Conservation (phyloP, 306 rosid genomes). For the Lagenaria siceraria region DNA sequence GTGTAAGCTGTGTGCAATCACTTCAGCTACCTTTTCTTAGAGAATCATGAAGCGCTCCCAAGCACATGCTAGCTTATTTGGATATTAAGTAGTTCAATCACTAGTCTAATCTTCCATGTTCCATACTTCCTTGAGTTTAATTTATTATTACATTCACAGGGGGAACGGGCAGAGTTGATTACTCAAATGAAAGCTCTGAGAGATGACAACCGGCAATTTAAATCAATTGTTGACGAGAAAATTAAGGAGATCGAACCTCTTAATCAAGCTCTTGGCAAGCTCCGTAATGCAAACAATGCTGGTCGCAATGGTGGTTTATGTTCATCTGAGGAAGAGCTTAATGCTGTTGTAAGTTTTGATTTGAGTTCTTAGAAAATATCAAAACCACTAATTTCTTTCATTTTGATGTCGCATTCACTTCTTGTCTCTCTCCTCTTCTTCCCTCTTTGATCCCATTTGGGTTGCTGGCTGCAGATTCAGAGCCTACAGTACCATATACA, state of each 20-base stretch:
- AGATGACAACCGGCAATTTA: conserved; percentile 54
- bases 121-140: not conserved
- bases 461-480: conserved; percentile 48
- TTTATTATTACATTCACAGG: conserved; percentile 29
- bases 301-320: conserved; percentile 60
- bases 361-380: conserved; percentile 2
- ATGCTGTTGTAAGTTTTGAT: conserved; percentile 41
- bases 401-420: not conserved
- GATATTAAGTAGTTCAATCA: not conserved
- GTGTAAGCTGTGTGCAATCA: not conserved
- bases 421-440: not conserved
- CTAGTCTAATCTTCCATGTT: not conserved
- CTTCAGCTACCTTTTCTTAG: not conserved
- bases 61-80: not conserved
- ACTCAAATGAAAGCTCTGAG: conserved; percentile 68
- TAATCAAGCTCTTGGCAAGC: conserved; percentile 79
- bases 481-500: conserved; percentile 76
- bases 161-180: conserved; percentile 55
- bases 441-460: conserved; percentile 6
- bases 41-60: not conserved
- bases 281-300: conserved; percentile 53
- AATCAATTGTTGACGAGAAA: conserved; percentile 58
- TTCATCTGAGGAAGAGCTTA: conserved; percentile 90
- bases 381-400: conserved; percentile 7
- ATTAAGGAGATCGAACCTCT: conserved; percentile 76